Conservation (phyloP, 1,284 basidiomycete genomes). For the Leccinum subatratum region DNA sequence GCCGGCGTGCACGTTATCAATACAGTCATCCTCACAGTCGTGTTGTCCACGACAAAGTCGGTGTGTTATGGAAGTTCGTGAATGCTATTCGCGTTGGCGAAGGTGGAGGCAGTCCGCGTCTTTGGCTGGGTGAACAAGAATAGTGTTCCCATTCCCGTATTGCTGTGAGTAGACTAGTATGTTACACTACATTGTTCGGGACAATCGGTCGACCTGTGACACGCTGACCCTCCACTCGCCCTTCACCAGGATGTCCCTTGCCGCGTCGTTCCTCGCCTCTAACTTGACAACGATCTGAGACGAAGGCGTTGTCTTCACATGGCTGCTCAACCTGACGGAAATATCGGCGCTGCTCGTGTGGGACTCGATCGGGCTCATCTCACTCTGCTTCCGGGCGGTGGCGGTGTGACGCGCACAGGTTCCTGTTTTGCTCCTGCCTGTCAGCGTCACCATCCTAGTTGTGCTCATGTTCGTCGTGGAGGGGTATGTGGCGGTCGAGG, state of each 20-base stretch:
- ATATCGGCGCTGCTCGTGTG: slow-evolving; percentile 68
- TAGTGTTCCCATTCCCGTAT: slow-evolving; percentile 64
- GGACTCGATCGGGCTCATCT: slow-evolving; percentile 55
- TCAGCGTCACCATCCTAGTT: slow-evolving; percentile 41
- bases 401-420: slow-evolving; percentile 41
- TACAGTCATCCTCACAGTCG: slow-evolving; percentile 64
- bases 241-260: slow-evolving; percentile 40
- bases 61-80: slow-evolving; percentile 64
- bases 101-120: slow-evolving; percentile 39
- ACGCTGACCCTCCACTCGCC: slow-evolving; percentile 4
- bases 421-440: slow-evolving; percentile 43
- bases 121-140: slow-evolving; percentile 52
- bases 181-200: too few species aligned
- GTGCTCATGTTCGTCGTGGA: slow-evolving; percentile 48
- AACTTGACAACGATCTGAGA: slow-evolving; percentile 51
- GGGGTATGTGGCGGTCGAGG: slow-evolving; percentile 41
- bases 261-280: slow-evolving; percentile 46
- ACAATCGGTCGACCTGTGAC: not conserved
- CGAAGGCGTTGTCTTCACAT: slow-evolving; percentile 49
- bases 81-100: slow-evolving; percentile 52
- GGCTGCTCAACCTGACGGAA: slow-evolving; percentile 64
- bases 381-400: slow-evolving; percentile 46
- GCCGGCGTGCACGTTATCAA: slow-evolving; percentile 55
- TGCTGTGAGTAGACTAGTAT: too few species aligned
- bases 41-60: slow-evolving; percentile 55